Conservation (phyloP, 768 basidiomycete species). For the Clitopilus passeckerianus region DNA sequence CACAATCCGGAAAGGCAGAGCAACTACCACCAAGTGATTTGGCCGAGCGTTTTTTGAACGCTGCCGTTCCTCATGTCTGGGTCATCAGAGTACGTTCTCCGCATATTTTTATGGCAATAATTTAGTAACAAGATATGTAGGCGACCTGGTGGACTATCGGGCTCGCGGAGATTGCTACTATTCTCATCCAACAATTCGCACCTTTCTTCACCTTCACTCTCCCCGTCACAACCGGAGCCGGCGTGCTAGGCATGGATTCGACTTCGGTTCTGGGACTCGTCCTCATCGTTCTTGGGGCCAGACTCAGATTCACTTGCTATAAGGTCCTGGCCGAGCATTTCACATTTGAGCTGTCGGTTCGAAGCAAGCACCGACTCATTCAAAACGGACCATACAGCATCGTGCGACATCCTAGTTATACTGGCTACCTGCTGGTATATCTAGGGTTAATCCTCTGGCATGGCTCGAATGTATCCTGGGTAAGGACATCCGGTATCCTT, state of each 20-base stretch:
- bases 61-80: background rate
- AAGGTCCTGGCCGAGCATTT: conserved; percentile 26
- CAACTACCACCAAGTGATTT: background rate
- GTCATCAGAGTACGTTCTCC: background rate
- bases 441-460: conserved; percentile 7
- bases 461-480: background rate
- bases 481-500: too few relatives aligned
- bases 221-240: background rate
- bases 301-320: conserved; percentile 31
- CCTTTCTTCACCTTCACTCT: background rate
- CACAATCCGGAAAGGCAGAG: background rate
- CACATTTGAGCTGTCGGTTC: conserved; percentile 34
- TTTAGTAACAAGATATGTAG: background rate
- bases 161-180: background rate
- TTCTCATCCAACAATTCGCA: background rate
- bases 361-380: conserved; percentile 27
- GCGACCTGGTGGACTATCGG: background rate
- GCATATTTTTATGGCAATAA: too few relatives aligned
- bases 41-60: background rate
- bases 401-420: conserved; percentile 35
- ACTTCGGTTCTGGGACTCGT: conserved; percentile 21
- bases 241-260: background rate
- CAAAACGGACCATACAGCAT: conserved; percentile 31
- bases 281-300: conserved; percentile 19
- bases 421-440: background rate